Percentiles rank a stretch among this genome's conserved stretches.
Evolutionary conservation across 331 rosid genomes (phyloP).

Genomic region (Acacia concinna): DNA sequence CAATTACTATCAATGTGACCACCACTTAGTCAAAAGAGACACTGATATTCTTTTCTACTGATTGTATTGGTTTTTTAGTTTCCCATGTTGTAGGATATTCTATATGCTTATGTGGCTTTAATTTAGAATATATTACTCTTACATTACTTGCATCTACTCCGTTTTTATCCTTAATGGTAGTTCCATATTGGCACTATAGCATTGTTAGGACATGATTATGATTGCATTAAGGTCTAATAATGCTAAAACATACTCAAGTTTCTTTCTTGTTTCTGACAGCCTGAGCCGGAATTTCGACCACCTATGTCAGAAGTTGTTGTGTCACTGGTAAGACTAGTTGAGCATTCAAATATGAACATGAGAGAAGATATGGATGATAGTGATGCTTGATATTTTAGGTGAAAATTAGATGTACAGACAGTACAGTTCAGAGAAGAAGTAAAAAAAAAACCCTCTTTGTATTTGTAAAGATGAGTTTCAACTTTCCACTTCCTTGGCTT

Average conservation of each 20-base stretch:
- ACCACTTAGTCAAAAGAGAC: too few species aligned
- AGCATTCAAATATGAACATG: constrained; percentile 55
- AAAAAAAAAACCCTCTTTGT: background rate
- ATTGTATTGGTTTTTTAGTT: too few species aligned
- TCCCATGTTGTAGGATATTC: too few species aligned
- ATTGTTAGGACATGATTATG: background rate
- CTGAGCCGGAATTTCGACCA: constrained; percentile 73
- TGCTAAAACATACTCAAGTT: background rate
- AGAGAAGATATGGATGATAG: constrained; percentile 66
- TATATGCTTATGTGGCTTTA: too few species aligned
- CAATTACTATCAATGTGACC: too few species aligned
- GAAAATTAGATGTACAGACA: constrained; percentile 13
- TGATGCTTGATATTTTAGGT: constrained; percentile 31
- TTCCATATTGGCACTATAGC: background rate
- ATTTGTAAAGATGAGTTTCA: background rate
- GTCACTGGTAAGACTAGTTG: constrained; percentile 59
- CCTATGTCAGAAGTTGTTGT: constrained; percentile 82
- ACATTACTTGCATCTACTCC: background rate
- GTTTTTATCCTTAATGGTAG: background rate
- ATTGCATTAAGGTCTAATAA: background rate
- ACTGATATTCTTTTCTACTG: too few species aligned
- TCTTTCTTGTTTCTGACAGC: constrained; percentile 31
- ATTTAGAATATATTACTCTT: too few species aligned
- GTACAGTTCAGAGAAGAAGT: background rate
- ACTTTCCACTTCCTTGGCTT: background rate